phyloP scores from a whole-genome alignment of 352 stramenopile genomes.

The Pythium myriotylum region DNA sequence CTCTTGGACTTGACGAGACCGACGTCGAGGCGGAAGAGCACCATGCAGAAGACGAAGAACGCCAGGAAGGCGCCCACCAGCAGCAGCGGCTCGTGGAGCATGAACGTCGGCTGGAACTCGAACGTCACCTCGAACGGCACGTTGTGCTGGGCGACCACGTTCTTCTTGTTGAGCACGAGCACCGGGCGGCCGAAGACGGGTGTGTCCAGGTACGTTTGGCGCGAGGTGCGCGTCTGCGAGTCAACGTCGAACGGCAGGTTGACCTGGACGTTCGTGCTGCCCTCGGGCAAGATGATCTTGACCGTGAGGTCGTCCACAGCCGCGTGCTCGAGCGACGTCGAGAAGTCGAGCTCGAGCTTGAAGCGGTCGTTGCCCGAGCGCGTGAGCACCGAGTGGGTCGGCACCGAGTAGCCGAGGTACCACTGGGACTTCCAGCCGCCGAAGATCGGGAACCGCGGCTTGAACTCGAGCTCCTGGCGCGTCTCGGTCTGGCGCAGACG shows the following conservation, averaged over 20 bases:
- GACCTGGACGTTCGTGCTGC: conserved; percentile 75
- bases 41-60: conserved; percentile 87
- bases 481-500: conserved; percentile 52
- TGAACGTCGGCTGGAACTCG: conserved; percentile 77
- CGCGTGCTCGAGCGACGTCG: conserved; percentile 74
- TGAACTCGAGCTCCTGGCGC: conserved; percentile 76
- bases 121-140: conserved; percentile 87
- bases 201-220: conserved; percentile 88
- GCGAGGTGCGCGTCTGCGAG: conserved; percentile 48
- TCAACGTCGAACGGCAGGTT: conserved; percentile 79
- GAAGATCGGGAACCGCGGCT: conserved; percentile 87
- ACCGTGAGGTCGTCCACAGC: conserved; percentile 85
- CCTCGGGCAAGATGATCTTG: conserved; percentile 89
- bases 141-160: conserved; percentile 85
- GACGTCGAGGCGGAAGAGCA: conserved; percentile 83
- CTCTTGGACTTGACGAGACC: conserved; percentile 55
- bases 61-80: conserved; percentile 82
- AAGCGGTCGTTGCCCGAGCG: conserved; percentile 64
- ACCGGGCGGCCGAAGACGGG: conserved; percentile 77
- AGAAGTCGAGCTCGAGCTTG: conserved; percentile 87
- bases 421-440: conserved; percentile 90
- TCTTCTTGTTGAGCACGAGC: conserved; percentile 81
- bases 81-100: conserved; percentile 87
- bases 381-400: conserved; percentile 76
- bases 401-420: conserved; percentile 89